Evolutionary conservation across 805 yeast genomes (phyloP).

Genomic region (Wickerhamiella lipophila): DNA sequence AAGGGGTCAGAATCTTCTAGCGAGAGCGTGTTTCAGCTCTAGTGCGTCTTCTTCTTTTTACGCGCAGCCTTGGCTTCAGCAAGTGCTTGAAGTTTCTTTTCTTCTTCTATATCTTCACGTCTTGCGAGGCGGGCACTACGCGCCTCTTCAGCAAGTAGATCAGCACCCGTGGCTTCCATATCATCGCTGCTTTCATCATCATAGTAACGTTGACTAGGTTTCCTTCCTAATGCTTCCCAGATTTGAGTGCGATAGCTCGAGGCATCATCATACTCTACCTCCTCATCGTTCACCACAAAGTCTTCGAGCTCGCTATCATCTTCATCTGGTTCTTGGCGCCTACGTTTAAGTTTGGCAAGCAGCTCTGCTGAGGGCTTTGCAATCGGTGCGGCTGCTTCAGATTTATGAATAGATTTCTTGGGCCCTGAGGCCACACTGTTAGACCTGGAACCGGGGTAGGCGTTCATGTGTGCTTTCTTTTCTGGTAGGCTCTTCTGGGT

Average conservation of each 20-base stretch:
- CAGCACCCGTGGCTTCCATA: conserved; percentile 94
- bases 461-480: background rate
- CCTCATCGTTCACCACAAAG: conserved; percentile 50
- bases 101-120: conserved; percentile 64
- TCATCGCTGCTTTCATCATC: conserved; percentile 41
- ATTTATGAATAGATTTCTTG: background rate
- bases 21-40: no score
- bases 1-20: no score
- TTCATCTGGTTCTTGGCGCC: conserved; percentile 23
- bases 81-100: conserved; percentile 35
- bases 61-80: conserved; percentile 34
- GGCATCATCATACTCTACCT: conserved; percentile 33
- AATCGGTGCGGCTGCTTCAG: conserved; percentile 16
- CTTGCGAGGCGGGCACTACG: conserved; percentile 55
- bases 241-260: conserved; percentile 69
- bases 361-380: conserved; percentile 21
- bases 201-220: conserved; percentile 37
- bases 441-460: background rate
- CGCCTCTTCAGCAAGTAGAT: conserved; percentile 71
- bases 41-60: conserved; percentile 6
- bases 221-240: conserved; percentile 66
- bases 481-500: background rate
- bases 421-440: background rate
- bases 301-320: conserved; percentile 41
- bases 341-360: conserved; percentile 11